Base-by-base conservation (phyloP, 2,329 filamentous ascomycete genomes). In the Neonectria punicea region DNA sequence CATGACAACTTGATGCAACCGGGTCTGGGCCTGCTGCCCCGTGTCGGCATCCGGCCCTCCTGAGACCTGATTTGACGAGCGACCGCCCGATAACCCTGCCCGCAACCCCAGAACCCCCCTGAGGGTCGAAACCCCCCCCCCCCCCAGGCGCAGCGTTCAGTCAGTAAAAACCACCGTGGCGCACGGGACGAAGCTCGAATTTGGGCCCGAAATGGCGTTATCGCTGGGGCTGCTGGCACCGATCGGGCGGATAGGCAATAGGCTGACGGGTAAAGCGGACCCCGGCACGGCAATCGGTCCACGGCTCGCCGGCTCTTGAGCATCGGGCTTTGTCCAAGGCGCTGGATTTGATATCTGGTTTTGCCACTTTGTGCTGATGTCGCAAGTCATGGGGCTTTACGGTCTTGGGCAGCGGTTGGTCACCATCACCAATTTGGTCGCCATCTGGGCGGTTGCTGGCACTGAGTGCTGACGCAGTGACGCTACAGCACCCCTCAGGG, bases 151-250 rank as follows among this genome's bases (percentile, higher is more conserved):
- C 61, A 63, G 55, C 46, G 28, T 39, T 65, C 57, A 65, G 62
- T 51, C 57, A 36, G 51, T 51, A 55, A 61, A 61, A 63, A 36
- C 47, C 50, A 25, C 60, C 63, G 36, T 51, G 44, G 28, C 63
- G 61, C 67, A 72, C 69, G 55, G 56, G 59, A 61, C 11, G 59
- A 63, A 65, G 74, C 64, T 74, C 63, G 49, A 74, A 74, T 74
- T 72, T 69, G 50, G 49, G 53, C 22, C 66, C 34, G 25, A 64
- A 66, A 74, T 74, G 72, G 72, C 72, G 72, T 74, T 73, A 74
- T 74, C 72, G 68, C 63, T 66, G 41, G 53, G 60, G 61, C 69
- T 65, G 70, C 61, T 67, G 44, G 53, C 64, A 63, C 70, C 67
- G 70, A 74, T 74, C 70, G 70, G 65, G 41, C 63, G 68, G 68